Conservation (phyloP, 768 basidiomycete genomes). For the Cystofilobasidium capitatum region DNA sequence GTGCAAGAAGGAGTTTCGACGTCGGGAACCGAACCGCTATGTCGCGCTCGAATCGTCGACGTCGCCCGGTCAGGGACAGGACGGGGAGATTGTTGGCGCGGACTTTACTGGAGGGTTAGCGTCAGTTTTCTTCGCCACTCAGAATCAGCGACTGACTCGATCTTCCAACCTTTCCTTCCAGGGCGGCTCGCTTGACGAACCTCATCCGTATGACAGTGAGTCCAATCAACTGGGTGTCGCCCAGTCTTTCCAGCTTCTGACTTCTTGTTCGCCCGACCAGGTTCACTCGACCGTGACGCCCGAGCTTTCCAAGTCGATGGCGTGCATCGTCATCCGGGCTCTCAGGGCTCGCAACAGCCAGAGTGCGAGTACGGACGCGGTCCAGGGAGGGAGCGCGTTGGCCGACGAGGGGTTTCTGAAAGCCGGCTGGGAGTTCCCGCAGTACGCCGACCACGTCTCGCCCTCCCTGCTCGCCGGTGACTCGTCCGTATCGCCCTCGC, state of each 20-base stretch:
- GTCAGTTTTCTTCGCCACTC: background rate
- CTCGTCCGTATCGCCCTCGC: too few relatives aligned
- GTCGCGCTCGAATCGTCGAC: constrained; percentile 4
- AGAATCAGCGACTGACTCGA: background rate
- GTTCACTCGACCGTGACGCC: constrained; percentile 22
- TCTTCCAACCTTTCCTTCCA: background rate
- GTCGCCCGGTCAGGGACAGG: background rate
- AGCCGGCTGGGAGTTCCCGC: too few relatives aligned
- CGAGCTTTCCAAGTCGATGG: constrained; percentile 21
- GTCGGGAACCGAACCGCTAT: constrained; percentile 23
- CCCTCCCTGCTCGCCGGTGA: too few relatives aligned
- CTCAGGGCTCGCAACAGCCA: constrained; percentile 16
- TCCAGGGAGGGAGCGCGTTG: background rate
- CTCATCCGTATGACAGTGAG: constrained; percentile 18
- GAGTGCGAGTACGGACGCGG: background rate
- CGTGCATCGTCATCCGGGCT: constrained; percentile 16
- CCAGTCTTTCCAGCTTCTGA: background rate
- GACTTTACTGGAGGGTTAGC: constrained; percentile 21
- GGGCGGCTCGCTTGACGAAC: constrained; percentile 8
- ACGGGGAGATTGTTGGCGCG: background rate
- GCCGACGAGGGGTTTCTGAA: background rate
- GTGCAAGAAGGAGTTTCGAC: constrained; percentile 24
- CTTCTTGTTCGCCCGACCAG: background rate
- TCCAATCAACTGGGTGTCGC: background rate
- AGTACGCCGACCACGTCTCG: too few relatives aligned